Conservation (phyloP, 352 stramenopile species). For the Peronospora farinosa region DNA sequence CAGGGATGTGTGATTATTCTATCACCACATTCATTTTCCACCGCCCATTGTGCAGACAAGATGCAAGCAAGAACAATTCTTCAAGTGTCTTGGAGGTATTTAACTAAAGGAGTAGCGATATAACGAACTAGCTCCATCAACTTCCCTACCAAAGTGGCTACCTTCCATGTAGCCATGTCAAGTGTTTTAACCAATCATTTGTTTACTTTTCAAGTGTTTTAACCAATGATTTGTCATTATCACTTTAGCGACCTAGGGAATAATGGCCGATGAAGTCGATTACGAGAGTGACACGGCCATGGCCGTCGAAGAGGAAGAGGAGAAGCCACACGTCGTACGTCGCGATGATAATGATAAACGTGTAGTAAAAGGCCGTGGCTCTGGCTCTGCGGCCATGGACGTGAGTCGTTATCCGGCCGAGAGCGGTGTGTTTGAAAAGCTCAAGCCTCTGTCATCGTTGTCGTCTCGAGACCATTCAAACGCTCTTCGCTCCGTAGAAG, state of each 20-base stretch:
- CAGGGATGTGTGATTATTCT: conserved; percentile 11
- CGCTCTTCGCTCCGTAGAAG: conserved; percentile 87
- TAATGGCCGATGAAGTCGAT: conserved; percentile 80
- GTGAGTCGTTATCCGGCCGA: conserved; percentile 58
- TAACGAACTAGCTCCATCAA: too few relatives aligned
- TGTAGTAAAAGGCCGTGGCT: conserved; percentile 68
- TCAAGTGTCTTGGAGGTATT: conserved; percentile 20
- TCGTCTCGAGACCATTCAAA: conserved; percentile 35
- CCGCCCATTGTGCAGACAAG: conserved; percentile 1
- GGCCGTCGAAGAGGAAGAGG: conserved; percentile 70
- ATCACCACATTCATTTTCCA: neutral
- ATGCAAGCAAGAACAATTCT: neutral
- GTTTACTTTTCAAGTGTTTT: neutral
- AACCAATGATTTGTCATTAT: neutral
- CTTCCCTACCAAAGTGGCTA: neutral
- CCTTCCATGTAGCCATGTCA: neutral
- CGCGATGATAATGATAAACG: conserved; percentile 19
- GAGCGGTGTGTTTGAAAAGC: conserved; percentile 78
- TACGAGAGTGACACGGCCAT: conserved; percentile 87
- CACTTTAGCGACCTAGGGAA: neutral
- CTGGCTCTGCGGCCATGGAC: conserved; percentile 64
- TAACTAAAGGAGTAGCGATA: conserved; percentile 9
- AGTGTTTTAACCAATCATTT: too few relatives aligned
- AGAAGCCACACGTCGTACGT: conserved; percentile 27
- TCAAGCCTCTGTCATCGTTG: conserved; percentile 20